Percentiles rank a stretch among this genome's conserved stretches.
phyloP scores from a whole-genome alignment of 2,329 filamentous ascomycete species.

The Dactylonectria macrodidyma region DNA sequence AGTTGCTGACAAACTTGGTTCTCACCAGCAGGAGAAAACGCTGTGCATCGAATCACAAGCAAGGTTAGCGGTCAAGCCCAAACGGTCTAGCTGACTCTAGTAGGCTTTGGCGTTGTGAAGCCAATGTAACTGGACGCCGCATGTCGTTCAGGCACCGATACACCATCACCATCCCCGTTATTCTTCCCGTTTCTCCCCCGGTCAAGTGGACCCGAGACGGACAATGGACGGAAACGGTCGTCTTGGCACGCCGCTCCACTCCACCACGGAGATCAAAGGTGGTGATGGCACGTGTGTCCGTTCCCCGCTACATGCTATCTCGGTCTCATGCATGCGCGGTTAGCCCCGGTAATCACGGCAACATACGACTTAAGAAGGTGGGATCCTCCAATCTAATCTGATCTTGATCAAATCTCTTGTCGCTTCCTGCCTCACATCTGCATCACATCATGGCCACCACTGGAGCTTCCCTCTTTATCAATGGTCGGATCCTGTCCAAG shows the following conservation, averaged over 20 bases:
- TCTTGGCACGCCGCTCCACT: background rate
- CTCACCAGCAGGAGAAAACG: background rate
- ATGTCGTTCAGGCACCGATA: background rate
- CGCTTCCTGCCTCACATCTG: too few relatives aligned
- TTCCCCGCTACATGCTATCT: conserved; percentile 14
- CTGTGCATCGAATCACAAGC: background rate
- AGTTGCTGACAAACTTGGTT: conserved; percentile 23
- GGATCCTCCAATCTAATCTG: background rate
- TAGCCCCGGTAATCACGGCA: conserved; percentile 2
- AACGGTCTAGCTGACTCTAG: background rate
- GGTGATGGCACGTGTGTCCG: conserved; percentile 23
- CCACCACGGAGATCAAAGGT: background rate
- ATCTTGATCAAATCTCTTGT: background rate
- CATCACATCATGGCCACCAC: conserved; percentile 33
- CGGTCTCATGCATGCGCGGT: conserved; percentile 3
- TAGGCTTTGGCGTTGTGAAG: background rate
- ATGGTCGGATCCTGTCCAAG: conserved; percentile 49
- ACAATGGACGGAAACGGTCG: background rate
- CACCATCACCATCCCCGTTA: background rate
- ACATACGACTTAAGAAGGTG: conserved; percentile 13
- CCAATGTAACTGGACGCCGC: background rate
- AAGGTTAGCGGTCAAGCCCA: background rate
- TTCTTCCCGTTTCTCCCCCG: background rate
- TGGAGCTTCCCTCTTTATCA: conserved; percentile 41
- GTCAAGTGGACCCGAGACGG: background rate